phyloP scores from a whole-genome alignment of 352 stramenopile species.

The Aphanomyces euteiches region DNA sequence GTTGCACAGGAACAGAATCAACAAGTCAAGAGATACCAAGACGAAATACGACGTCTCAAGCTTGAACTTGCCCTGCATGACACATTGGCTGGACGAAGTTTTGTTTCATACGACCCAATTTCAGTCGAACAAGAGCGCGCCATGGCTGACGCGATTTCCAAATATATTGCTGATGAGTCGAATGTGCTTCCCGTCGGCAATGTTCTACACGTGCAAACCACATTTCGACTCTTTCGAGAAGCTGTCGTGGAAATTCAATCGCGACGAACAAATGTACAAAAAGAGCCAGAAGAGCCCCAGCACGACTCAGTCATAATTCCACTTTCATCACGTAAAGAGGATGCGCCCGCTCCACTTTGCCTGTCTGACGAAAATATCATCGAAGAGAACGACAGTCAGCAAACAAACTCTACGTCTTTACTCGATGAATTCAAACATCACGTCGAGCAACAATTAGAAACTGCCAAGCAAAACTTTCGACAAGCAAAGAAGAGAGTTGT shows the following conservation, averaged over 20 bases:
- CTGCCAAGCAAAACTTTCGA: slow-evolving; percentile 57
- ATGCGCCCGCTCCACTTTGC: slow-evolving; percentile 11
- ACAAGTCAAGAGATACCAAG: slow-evolving; percentile 35
- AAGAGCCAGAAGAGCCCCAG: slow-evolving; percentile 14
- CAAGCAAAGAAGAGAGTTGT: slow-evolving; percentile 40
- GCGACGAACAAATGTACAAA: neutral
- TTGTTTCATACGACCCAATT: slow-evolving; percentile 36
- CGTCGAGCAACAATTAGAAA: slow-evolving; percentile 47
- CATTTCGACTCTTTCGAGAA: slow-evolving; percentile 47
- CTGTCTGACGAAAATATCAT: slow-evolving; percentile 20
- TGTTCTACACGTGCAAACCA: slow-evolving; percentile 44
- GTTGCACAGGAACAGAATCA: slow-evolving; percentile 29
- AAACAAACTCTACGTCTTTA: slow-evolving; percentile 41
- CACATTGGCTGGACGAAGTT: slow-evolving; percentile 45
- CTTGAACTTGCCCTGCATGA: slow-evolving; percentile 63
- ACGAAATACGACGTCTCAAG: slow-evolving; percentile 53
- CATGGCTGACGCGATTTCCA: slow-evolving; percentile 35
- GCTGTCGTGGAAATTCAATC: slow-evolving; percentile 39
- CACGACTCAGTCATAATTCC: slow-evolving; percentile 3
- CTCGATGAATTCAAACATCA: slow-evolving; percentile 49
- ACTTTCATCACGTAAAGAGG: neutral
- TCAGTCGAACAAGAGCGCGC: slow-evolving; percentile 26
- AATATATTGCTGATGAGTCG: slow-evolving; percentile 41
- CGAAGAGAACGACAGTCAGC: neutral
- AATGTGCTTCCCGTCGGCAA: slow-evolving; percentile 40